A percentile compares a stretch with the other conserved stretches of the same genome.
These are phyloP conservation scores for Solanum medicagineum DNA, from an alignment of 257 asterid species.

Conservation along the genomic window DNA sequence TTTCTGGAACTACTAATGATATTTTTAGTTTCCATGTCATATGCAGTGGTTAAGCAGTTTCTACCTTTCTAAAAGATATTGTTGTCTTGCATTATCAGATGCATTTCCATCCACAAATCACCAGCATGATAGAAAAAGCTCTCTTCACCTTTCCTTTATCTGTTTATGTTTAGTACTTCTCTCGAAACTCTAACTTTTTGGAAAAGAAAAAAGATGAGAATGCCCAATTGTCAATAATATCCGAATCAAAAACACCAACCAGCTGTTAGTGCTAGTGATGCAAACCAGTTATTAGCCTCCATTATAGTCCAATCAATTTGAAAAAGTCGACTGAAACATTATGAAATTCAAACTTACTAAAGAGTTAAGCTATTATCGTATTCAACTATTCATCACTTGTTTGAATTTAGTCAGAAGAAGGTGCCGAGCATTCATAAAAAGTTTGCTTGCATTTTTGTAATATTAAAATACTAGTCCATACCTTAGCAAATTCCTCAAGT, in stretches of 20 bases:
- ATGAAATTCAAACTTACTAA: background rate
- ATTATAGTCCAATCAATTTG: background rate
- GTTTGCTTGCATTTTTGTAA: background rate
- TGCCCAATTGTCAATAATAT: background rate
- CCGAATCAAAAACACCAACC: background rate
- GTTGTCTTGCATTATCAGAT: background rate
- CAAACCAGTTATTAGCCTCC: background rate
- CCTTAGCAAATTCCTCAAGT: slow-evolving; percentile 82
- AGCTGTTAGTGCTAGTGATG: background rate
- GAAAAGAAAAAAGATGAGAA: background rate
- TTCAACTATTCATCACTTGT: background rate
- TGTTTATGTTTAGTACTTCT: background rate
- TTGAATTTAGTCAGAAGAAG: background rate
- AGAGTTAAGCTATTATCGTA: background rate
- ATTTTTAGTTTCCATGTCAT: background rate
- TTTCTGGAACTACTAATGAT: background rate
- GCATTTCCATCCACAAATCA: background rate
- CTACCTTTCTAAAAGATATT: background rate
- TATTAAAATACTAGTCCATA: slow-evolving; percentile 6
- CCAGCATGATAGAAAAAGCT: background rate
- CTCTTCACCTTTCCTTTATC: background rate
- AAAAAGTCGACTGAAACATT: background rate
- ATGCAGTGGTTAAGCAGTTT: background rate
- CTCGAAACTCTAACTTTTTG: background rate
- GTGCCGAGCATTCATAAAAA: background rate